Base-by-base conservation (phyloP, 2,329 filamentous ascomycete genomes). In the Penicillium sp. region DNA sequence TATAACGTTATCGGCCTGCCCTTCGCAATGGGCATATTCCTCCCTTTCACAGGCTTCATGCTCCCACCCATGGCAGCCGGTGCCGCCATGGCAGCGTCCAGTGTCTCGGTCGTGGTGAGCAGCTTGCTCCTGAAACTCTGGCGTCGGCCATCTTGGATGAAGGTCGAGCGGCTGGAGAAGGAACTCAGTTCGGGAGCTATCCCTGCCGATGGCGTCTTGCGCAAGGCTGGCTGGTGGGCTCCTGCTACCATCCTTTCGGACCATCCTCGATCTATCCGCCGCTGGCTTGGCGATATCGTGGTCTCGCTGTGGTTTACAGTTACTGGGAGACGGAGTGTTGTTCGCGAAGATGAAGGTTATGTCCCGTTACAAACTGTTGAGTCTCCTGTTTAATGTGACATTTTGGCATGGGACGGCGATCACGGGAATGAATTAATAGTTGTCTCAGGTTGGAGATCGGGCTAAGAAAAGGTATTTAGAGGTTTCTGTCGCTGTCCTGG, bases 11-110 rank as follows among this genome's bases (percentile, higher is more conserved):
- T 98, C 60, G 95, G 95, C 1, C 82, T 99, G 14, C 95, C 95
- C 2, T 96, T 99, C 69, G 95, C 95, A 41, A 98, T 98, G 95
- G 95, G 95, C 24, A 79, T 98, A 68, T 96, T 98, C 80, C 81
- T 99, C 4, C 94, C 95, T 0, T 87, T 96, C 65, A 95, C 94
- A 35, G 85, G 90, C 60, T 88, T 92, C 69, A 79, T 80, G 71
- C 81, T 98, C 64, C 95, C 96, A 66, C 93, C 95, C 24, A 94
- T 98, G 88, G 92, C 93, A 51, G 95, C 95, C 1, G 93, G 92
- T 19, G 92, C 91, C 3, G 95, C 95, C 51, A 98, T 99, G 93
- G 94, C 93, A 1, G 87, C 85, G 64, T 95, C 90, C 58, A 94
- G 89, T 65, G 92, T 99, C 49, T 95, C 89, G 60, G 95, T 99